Evolutionary conservation across 495 filamentous ascomycete genomes (phyloP).

Genomic region (Aspergillus mulundensis): DNA sequence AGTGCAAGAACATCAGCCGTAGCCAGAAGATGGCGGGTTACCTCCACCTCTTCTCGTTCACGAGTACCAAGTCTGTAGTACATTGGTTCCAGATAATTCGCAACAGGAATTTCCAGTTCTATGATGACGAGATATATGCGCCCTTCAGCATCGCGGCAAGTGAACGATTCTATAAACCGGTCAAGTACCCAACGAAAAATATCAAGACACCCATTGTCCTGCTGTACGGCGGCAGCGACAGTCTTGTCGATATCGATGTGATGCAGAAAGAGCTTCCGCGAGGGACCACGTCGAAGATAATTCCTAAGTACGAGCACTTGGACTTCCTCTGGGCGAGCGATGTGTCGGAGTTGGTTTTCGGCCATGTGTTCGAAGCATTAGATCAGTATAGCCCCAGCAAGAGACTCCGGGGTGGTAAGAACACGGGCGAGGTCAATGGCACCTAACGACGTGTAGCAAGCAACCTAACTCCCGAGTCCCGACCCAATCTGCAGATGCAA

Average conservation of each 20-base stretch:
- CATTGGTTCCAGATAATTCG: constrained; percentile 99
- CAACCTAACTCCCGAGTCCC: background rate
- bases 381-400: constrained; percentile 49
- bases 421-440: constrained; percentile 8
- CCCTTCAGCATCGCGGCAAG: constrained; percentile 55
- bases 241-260: constrained; percentile 87
- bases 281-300: constrained; percentile 76
- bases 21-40: constrained; percentile 97
- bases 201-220: constrained; percentile 95
- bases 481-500: constrained; percentile 4
- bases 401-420: background rate
- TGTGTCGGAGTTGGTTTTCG: constrained; percentile 79
- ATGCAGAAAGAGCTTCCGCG: constrained; percentile 85
- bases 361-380: constrained; percentile 82
- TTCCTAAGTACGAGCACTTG: constrained; percentile 90
- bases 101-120: constrained; percentile 94
- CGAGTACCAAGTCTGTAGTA: constrained; percentile 90
- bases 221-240: constrained; percentile 89
- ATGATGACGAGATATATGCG: constrained; percentile 83
- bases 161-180: constrained; percentile 77
- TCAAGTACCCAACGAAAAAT: constrained; percentile 92
- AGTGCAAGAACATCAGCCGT: constrained; percentile 74
- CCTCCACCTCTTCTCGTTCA: constrained; percentile 92
- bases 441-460: constrained; percentile 10
- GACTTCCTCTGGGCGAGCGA: constrained; percentile 96